A percentile compares a stretch with the other conserved stretches of the same genome.
These are phyloP conservation scores for Aspergillus phoenicis DNA, from an alignment of 2,329 filamentous ascomycete genomes.

Conservation along the genomic window DNA sequence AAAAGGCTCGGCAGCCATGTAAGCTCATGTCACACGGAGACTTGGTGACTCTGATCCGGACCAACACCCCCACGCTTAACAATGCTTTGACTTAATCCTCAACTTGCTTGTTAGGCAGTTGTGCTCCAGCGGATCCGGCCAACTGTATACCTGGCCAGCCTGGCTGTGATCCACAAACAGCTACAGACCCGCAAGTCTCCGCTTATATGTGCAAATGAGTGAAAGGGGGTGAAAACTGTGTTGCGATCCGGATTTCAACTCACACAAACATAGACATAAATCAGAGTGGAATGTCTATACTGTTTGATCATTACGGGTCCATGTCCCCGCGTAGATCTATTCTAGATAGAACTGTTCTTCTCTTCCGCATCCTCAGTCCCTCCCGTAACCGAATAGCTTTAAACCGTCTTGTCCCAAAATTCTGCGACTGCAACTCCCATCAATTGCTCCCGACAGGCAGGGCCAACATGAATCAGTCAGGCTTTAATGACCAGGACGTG, in stretches of 20 bases:
- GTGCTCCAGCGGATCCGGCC: background rate
- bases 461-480: too few relatives aligned
- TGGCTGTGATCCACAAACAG: background rate
- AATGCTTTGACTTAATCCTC: background rate
- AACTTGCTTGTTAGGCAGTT: background rate
- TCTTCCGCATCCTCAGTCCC: too few relatives aligned
- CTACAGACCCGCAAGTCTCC: background rate
- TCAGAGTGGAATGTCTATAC: background rate
- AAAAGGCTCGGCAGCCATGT: too few relatives aligned
- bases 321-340: too few relatives aligned
- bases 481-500: too few relatives aligned
- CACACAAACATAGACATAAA: background rate
- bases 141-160: background rate
- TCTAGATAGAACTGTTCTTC: too few relatives aligned
- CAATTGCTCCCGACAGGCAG: too few relatives aligned
- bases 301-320: too few relatives aligned
- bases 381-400: too few relatives aligned
- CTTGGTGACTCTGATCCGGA: background rate
- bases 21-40: too few relatives aligned
- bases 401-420: too few relatives aligned
- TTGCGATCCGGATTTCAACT: background rate
- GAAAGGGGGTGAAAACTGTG: background rate
- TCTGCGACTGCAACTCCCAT: too few relatives aligned
- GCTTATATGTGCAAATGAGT: background rate
- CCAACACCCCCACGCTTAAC: background rate